Conservation (phyloP, 495 filamentous ascomycete species). For the Neurospora sp. region DNA sequence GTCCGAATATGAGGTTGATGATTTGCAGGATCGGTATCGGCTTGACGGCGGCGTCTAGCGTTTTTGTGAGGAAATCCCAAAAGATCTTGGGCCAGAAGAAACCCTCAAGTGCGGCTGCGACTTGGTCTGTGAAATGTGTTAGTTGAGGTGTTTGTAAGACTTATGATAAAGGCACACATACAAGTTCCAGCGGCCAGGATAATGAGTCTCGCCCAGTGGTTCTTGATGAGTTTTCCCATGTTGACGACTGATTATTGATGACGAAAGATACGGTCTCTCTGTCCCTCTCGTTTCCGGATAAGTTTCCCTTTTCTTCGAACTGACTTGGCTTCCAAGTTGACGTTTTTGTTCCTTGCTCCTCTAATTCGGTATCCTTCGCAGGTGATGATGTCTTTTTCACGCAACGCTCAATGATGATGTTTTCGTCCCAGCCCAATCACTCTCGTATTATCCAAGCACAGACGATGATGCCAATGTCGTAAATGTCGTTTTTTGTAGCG, state of each 20-base stretch:
- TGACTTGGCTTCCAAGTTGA: neutral
- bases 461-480: neutral
- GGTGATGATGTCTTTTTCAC: neutral
- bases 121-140: conserved; percentile 52
- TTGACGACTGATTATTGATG: conserved; percentile 16
- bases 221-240: conserved; percentile 98
- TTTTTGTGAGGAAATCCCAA: conserved; percentile 93
- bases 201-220: conserved; percentile 94
- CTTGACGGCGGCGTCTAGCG: conserved; percentile 74
- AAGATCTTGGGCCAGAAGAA: conserved; percentile 99
- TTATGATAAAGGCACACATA: conserved; percentile 36
- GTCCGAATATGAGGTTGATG: conserved; percentile 84
- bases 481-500: neutral
- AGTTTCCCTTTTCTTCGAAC: neutral
- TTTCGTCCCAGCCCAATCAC: neutral
- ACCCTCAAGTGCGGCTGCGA: conserved; percentile 69
- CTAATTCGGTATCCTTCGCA: neutral
- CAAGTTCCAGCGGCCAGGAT: conserved; percentile 75
- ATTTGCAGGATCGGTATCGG: conserved; percentile 86
- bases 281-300: neutral
- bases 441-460: neutral
- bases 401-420: neutral
- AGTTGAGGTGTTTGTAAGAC: neutral
- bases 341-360: neutral
- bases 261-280: conserved; percentile 4